Percentiles rank a stretch among this genome's conserved stretches.
These are phyloP conservation scores for Drechslerella dactyloides DNA, from an alignment of 2,329 filamentous ascomycete genomes.

Conservation along the genomic window DNA sequence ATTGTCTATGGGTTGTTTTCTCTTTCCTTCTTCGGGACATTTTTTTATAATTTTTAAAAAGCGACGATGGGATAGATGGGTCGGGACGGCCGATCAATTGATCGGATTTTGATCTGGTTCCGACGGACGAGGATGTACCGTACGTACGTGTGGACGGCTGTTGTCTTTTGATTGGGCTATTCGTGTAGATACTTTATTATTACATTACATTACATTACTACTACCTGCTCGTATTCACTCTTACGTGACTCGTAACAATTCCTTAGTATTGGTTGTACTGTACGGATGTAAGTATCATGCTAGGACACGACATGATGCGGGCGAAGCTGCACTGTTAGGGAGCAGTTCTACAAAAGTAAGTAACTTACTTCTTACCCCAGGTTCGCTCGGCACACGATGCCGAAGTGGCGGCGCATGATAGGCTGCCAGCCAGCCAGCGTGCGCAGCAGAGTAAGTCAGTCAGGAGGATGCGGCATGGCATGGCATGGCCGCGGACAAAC, in stretches of 20 bases:
- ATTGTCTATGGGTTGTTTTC: too few species aligned
- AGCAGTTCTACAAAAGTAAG: too few species aligned
- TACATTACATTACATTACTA: not conserved
- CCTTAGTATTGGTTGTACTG: not conserved
- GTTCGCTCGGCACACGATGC: too few species aligned
- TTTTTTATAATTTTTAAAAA: slow-evolving; percentile 25
- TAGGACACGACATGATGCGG: too few species aligned
- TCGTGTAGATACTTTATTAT: slow-evolving; percentile 8
- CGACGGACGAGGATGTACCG: not conserved
- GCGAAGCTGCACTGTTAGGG: too few species aligned
- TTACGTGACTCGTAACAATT: not conserved
- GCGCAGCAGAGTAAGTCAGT: too few species aligned
- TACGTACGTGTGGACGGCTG: not conserved
- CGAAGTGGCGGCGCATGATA: too few species aligned
- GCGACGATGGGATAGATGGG: slow-evolving; percentile 14
- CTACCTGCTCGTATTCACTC: not conserved
- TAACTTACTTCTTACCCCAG: too few species aligned
- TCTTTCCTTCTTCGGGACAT: slow-evolving; percentile 5
- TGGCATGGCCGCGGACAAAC: too few species aligned
- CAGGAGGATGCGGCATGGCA: too few species aligned
- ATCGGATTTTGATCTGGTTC: not conserved
- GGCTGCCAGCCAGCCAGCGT: too few species aligned
- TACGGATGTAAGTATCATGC: not conserved
- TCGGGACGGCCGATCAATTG: not conserved
- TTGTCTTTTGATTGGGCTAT: not conserved